These are phyloP conservation scores for Talaromyces sp. DNA, from an alignment of 2,329 filamentous ascomycete genomes.

Conservation along the genomic window DNA sequence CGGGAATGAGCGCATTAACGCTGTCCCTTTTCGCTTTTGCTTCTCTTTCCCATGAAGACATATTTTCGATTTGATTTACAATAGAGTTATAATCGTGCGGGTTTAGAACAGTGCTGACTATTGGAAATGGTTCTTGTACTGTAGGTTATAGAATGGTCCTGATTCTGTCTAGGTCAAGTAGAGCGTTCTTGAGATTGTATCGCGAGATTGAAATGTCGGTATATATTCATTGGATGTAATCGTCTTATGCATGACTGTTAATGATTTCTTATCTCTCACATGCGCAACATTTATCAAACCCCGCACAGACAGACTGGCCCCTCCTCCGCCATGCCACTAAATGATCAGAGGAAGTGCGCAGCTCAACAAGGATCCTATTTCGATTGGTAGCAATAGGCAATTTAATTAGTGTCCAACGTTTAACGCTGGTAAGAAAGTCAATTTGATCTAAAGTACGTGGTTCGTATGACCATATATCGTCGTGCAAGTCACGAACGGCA, in stretches of 20 bases:
- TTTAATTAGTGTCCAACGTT: not conserved
- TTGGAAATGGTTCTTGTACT: not conserved
- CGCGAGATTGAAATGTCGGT: not conserved
- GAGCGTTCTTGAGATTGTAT: not conserved
- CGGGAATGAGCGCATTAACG: slow-evolving; percentile 1
- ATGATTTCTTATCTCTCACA: not conserved
- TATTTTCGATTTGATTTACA: not conserved
- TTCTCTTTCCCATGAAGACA: not conserved
- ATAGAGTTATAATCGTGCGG: not conserved
- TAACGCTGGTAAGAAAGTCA: not conserved
- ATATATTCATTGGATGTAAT: not conserved
- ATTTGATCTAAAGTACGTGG: not conserved
- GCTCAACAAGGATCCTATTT: not conserved
- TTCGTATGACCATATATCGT: not conserved
- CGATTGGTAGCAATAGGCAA: not conserved
- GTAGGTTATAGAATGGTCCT: not conserved
- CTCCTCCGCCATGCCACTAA: not conserved
- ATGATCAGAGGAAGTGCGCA: not conserved
- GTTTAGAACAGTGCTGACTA: not conserved
- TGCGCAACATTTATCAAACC: not conserved
- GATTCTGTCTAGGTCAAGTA: not conserved
- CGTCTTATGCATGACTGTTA: not conserved
- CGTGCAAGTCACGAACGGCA: not conserved
- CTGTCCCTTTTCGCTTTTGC: not conserved
- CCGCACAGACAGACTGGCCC: not conserved